phyloP scores from a whole-genome alignment of 371 early-diverging fungal species.

The Lichtheimia ramosa region DNA sequence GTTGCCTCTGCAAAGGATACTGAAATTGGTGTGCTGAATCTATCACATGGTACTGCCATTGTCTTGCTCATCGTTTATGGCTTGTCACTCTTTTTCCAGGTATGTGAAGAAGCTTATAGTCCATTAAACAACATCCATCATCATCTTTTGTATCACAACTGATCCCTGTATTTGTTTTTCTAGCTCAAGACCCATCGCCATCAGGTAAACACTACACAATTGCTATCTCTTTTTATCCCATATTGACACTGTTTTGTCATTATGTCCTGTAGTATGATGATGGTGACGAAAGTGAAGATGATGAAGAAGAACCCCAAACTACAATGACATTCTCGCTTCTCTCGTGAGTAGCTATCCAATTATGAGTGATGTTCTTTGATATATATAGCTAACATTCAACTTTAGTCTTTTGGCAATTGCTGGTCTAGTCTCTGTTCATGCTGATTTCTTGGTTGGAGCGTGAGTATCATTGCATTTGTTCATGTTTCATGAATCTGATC shows the following conservation, averaged over 20 bases:
- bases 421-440: conserved; percentile 70
- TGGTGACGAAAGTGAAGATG: conserved; percentile 45
- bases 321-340: conserved; percentile 43
- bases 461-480: conserved; percentile 1
- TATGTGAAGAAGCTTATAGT: conserved; percentile 49
- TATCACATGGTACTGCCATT: conserved; percentile 76
- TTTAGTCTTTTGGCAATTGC: conserved; percentile 53
- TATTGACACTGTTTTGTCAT: conserved; percentile 39
- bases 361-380: too few species aligned
- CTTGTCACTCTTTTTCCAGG: conserved; percentile 77
- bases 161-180: background rate
- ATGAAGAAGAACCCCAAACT: conserved; percentile 48
- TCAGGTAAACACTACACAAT: conserved; percentile 32
- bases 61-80: conserved; percentile 76
- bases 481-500: background rate
- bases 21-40: conserved; percentile 47
- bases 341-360: conserved; percentile 21
- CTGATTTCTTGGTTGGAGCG: conserved; percentile 79
- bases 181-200: conserved; percentile 62
- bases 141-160: background rate
- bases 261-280: conserved; percentile 52
- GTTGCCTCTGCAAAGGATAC: conserved; percentile 32
- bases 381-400: background rate
- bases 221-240: too few species aligned
- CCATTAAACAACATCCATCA: conserved; percentile 56